Percentiles rank a stretch among this genome's conserved stretches.
Evolutionary conservation across 1,284 basidiomycete genomes (phyloP).

Genomic region (Filobasidium uniguttulatum): DNA sequence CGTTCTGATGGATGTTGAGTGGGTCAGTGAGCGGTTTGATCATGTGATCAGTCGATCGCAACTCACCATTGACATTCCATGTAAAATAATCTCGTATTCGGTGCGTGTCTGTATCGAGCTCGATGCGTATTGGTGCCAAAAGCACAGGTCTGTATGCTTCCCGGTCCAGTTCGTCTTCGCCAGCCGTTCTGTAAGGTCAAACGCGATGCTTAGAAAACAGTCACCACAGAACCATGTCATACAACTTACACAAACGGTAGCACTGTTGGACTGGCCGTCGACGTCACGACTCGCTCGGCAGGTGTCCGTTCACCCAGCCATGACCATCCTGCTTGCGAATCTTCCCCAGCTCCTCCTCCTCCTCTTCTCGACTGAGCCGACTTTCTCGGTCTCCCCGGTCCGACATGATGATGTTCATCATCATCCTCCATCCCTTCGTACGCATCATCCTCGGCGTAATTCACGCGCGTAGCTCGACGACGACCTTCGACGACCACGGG

Average conservation of each 20-base stretch:
- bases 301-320: conserved; percentile 81
- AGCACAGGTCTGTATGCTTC: conserved; percentile 54
- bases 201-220: background rate
- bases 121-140: conserved; percentile 9
- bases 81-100: conserved; percentile 15
- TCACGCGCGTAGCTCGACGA: conserved; percentile 48
- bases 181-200: conserved; percentile 37
- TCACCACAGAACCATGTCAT: background rate
- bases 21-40: background rate
- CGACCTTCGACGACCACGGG: conserved; percentile 13
- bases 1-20: background rate
- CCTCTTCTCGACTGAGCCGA: conserved; percentile 18
- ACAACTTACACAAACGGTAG: conserved; percentile 50
- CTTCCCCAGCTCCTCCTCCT: conserved; percentile 34
- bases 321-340: conserved; percentile 49
- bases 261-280: conserved; percentile 46
- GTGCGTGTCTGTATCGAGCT: conserved; percentile 11
- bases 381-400: conserved; percentile 40
- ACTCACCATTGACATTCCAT: conserved; percentile 14
- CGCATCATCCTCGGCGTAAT: conserved; percentile 75
- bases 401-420: conserved; percentile 49
- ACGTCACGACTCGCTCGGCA: conserved; percentile 55
- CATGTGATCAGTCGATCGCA: background rate
- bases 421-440: conserved; percentile 54
- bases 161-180: conserved; percentile 50